Conservation (phyloP, 768 basidiomycete species). For the Mycena floridula region DNA sequence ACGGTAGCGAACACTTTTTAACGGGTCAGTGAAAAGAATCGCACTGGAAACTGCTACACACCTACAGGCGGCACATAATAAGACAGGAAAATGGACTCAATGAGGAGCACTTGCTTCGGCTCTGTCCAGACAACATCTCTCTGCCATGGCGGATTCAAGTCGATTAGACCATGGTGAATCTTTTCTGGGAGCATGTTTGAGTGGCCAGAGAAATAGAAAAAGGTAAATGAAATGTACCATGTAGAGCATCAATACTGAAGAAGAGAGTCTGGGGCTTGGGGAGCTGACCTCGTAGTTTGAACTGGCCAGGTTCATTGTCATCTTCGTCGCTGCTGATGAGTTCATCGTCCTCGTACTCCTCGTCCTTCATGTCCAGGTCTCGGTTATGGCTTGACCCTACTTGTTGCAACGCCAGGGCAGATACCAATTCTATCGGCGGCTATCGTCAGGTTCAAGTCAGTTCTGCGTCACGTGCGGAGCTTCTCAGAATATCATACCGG, state of each 20-base stretch:
- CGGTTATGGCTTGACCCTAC: no score
- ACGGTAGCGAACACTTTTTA: constrained; percentile 15
- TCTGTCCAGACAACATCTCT: constrained; percentile 77
- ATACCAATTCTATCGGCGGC: no score
- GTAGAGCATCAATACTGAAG: no score
- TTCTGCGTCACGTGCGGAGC: no score
- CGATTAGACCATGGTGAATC: constrained; percentile 40
- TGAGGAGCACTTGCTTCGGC: constrained; percentile 60
- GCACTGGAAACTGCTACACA: no score
- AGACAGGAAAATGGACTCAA: constrained; percentile 75
- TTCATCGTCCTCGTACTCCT: not conserved
- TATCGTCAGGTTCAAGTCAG: no score
- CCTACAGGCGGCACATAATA: constrained; percentile 75
- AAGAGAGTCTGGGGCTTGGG: no score
- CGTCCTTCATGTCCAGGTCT: not conserved
- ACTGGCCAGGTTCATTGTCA: no score
- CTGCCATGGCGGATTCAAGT: constrained; percentile 68
- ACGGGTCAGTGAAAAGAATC: no score
- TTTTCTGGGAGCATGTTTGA: not conserved
- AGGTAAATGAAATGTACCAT: not conserved
- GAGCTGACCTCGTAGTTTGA: no score
- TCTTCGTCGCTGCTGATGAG: not conserved
- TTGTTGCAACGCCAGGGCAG: no score
- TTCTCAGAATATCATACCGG: no score
- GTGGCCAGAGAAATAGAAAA: not conserved